These are phyloP conservation scores for Syzygium aromaticum DNA, from an alignment of 345 rosid genomes.

Conservation along the genomic window DNA sequence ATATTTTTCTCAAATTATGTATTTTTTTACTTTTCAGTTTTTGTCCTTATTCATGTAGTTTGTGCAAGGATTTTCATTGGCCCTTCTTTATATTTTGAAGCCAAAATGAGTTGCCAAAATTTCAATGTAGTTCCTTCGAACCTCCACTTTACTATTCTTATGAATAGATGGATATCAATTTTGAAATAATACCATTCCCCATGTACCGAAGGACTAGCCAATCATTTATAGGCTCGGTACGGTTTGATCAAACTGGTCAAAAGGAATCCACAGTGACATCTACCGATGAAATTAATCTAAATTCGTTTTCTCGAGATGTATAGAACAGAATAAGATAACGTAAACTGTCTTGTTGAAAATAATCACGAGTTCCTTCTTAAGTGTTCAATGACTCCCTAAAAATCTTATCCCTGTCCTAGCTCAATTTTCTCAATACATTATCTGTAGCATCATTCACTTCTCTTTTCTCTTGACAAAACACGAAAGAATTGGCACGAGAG, in stretches of 20 bases:
- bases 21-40: background rate
- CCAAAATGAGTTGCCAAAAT: background rate
- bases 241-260: background rate
- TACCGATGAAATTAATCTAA: background rate
- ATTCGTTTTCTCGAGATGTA: background rate
- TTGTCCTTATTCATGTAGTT: background rate
- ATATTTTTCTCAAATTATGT: background rate
- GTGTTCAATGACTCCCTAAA: background rate
- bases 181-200: background rate
- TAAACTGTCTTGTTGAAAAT: background rate
- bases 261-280: background rate
- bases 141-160: background rate
- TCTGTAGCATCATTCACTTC: background rate
- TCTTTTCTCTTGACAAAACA: background rate
- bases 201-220: background rate
- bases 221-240: background rate
- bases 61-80: background rate
- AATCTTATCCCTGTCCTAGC: background rate
- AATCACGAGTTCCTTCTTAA: background rate
- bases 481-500: background rate
- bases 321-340: background rate
- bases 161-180: background rate
- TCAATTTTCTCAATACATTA: background rate
- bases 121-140: background rate
- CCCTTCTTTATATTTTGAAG: background rate